Conservation (phyloP, 1,139 yeast species). For the Saccharomyces hybrid region DNA sequence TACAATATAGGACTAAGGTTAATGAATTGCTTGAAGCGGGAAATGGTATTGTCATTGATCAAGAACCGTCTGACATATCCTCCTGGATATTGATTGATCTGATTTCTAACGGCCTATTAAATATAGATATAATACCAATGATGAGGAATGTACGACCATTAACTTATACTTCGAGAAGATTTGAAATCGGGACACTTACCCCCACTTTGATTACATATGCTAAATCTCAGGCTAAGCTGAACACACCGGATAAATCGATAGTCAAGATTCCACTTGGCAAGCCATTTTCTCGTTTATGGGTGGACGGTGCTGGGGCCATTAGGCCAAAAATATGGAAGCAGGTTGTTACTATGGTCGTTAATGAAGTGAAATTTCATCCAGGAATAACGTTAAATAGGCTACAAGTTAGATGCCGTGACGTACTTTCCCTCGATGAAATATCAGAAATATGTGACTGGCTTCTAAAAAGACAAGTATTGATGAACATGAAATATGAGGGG, state of each 20-base stretch:
- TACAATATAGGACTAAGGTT: conserved; percentile 13
- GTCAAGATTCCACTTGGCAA: conserved; percentile 43
- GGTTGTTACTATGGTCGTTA: conserved; percentile 42
- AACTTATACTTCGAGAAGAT: conserved; percentile 28
- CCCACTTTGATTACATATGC: conserved; percentile 23
- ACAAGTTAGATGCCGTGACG: conserved; percentile 35
- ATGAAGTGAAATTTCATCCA: conserved; percentile 54
- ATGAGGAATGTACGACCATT: conserved; percentile 18
- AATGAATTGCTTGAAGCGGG: conserved; percentile 16
- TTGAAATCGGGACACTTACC: conserved; percentile 26
- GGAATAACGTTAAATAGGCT: conserved; percentile 45
- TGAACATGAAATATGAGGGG: conserved; percentile 38
- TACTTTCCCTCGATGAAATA: conserved; percentile 44
- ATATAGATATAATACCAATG: conserved; percentile 18
- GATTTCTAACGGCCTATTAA: conserved; percentile 14
- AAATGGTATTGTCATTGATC: conserved; percentile 23
- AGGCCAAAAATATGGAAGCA: conserved; percentile 54
- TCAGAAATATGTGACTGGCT: conserved; percentile 52
- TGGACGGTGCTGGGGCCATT: conserved; percentile 54
- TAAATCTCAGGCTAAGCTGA: neutral
- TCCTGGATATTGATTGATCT: conserved; percentile 24
- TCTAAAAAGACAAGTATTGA: conserved; percentile 36
- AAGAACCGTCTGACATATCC: conserved; percentile 24
- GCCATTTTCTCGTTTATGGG: conserved; percentile 68
- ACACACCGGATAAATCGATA: neutral